These are phyloP conservation scores for Onygena corvina DNA, from an alignment of 2,329 filamentous ascomycete species.

Conservation along the genomic window DNA sequence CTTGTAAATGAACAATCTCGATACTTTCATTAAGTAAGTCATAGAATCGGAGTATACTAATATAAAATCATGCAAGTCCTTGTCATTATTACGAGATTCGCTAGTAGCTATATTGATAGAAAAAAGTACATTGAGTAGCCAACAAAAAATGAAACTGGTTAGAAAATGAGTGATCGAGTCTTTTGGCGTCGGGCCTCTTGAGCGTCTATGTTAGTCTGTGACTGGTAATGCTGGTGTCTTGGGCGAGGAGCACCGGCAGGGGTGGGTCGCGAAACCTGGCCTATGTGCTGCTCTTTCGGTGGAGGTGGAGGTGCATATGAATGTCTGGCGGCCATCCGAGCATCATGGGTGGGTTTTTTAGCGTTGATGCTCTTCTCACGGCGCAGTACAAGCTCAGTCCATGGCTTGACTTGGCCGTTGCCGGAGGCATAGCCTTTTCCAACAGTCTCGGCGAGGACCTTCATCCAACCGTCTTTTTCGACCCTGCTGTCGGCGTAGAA, in stretches of 20 bases:
- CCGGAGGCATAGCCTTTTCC: conserved; percentile 42
- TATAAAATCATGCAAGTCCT: too few species aligned
- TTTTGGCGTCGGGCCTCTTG: conserved; percentile 30
- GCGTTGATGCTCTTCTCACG: conserved; percentile 32
- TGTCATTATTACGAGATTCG: too few species aligned
- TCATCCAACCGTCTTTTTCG: conserved; percentile 93
- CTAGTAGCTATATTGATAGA: too few species aligned
- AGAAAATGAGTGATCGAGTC: conserved; percentile 33
- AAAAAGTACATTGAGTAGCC: conserved; percentile 7
- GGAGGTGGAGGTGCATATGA: conserved; percentile 11
- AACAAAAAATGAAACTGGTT: conserved; percentile 11
- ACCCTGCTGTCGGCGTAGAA: conserved; percentile 85
- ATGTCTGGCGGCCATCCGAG: conserved; percentile 1
- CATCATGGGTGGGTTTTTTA: conserved; percentile 17
- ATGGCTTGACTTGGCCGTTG: conserved; percentile 41
- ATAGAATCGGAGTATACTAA: too few species aligned
- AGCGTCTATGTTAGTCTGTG: conserved; percentile 28
- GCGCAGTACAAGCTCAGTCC: conserved; percentile 50
- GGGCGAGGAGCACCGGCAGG: conserved; percentile 21
- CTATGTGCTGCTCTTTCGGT: conserved; percentile 20
- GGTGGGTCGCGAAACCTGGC: conserved; percentile 23
- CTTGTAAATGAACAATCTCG: too few species aligned
- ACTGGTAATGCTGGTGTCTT: conserved; percentile 31
- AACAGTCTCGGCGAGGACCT: conserved; percentile 60
- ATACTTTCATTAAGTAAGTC: too few species aligned